Evolutionary conservation across 345 rosid genomes (phyloP), one percentile per base, ranked within the genome.

Genomic region (Brassica incana): DNA sequence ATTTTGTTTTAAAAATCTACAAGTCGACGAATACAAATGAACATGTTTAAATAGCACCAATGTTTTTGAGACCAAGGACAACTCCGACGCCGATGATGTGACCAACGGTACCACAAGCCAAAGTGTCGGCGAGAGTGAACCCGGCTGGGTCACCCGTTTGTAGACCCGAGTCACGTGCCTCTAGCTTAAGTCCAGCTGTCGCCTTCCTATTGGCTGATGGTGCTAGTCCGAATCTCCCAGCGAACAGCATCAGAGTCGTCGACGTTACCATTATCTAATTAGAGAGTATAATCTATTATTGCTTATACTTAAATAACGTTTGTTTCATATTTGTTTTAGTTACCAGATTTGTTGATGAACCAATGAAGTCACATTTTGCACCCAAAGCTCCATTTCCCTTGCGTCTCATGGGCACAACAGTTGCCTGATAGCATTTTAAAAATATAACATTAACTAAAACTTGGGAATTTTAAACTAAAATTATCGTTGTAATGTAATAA

Each of bases 101-200:
- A 16, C 97, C 99, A n/a, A 95, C 84, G 33, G 35, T 0, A 0
- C 99, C 99, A 77, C 99, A 95, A 27, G 97, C 97, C 87, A 95
- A 89, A 5, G 99, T 95, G 78, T 95, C 99, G 2, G 99, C 99
- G 2, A 92, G 88, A 0, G 99, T 95, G 81, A 92, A 95, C n/a
- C 99, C 97, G 11, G 99, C 95, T 0, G 97, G 99, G 83, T 91
- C 99, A 52, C 93, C 97, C 0, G 97, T 89, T 80, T 95, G 97
- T 64, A 95, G 82, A 1, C 99, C 97, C 0, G 97, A 91, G 45
- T 92, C 95, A 85, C 97, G 87, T 7, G 30, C 94, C 84, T 92
- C 98, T 5, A 91, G 84, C 88, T 84, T 95, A 76, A 95, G 80
- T 75, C 98, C 97, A 20, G 97, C 97, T 1, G 97, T 95, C 5